Base-by-base conservation (phyloP, 371 early-diverging fungal genomes). In the Coemansia sp. region DNA sequence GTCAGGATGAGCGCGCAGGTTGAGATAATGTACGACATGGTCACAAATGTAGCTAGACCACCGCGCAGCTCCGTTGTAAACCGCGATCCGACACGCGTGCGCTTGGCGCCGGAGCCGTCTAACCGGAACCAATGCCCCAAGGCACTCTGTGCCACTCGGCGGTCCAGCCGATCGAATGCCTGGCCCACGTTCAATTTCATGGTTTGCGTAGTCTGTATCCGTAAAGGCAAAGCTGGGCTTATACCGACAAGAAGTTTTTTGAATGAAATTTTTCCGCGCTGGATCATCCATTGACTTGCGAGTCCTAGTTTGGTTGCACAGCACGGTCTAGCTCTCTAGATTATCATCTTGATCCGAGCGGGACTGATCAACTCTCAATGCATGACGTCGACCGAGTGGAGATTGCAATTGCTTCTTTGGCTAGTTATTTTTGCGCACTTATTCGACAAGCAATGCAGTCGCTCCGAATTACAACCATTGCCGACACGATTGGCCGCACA, bases 1-100 rank as follows among this genome's bases (percentile, higher is more conserved):
- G 86, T 81, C 67, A 91, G 82, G 62, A 91, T 90, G 32, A 85
- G 74, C n/a, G 90, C 84, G 64, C 89, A 89, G 53, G 89, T 88
- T 5, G 86, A 83, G 66, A 88, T 83, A 64, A 87, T 87, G 63
- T 87, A 87, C 5, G 87, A 77, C 90, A 88, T 88, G 40, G 89
- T 82, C 49, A 90, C 81, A 56, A 87, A 90, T 6, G 85, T 88
- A 0, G 89, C 82, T 18, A 86, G 60, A 5, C 90, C 89, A 5
- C 87, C 89, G 43, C 87, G 82, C 37, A 89, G 52, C 77, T 90
- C 89, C 29, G 87, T 83, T 24, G 78, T 79, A 72, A 90, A 86
- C 33, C 60, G 67, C 24, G 89, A 87, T 31, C 81, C 81, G 39
- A 77, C 70, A 18, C 89, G 86, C 52, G 82, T 80, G 1, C 66